A percentile compares a stretch with the other conserved stretches of the same genome.
phyloP scores from a whole-genome alignment of 495 filamentous ascomycete species.

The Lindgomyces ingoldianus region DNA sequence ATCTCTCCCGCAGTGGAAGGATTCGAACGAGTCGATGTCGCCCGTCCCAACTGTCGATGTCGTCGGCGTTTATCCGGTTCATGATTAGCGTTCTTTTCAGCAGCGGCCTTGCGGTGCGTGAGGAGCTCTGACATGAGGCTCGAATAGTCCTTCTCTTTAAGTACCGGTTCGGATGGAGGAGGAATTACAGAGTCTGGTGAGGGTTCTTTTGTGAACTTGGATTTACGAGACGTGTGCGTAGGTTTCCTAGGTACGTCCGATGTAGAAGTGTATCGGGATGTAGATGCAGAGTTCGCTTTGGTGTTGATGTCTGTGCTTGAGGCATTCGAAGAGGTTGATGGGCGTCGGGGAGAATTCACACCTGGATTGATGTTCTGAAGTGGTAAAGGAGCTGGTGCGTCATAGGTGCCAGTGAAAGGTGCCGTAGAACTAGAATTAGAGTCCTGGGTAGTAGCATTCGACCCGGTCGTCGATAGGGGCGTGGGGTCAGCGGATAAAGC shows the following conservation, averaged over 20 bases:
- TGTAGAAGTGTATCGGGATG: not conserved
- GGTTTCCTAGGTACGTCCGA: not conserved
- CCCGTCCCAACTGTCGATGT: slow-evolving; percentile 30
- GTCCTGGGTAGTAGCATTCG: slow-evolving; percentile 2
- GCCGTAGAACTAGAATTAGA: slow-evolving; percentile 8
- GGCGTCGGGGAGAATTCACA: slow-evolving; percentile 35
- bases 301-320: slow-evolving; percentile 10
- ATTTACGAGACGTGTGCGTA: slow-evolving; percentile 9
- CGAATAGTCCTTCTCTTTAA: slow-evolving; percentile 19
- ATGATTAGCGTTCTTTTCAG: not conserved
- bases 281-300: slow-evolving; percentile 14
- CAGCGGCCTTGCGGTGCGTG: slow-evolving; percentile 24
- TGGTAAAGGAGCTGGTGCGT: slow-evolving; percentile 19
- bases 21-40: slow-evolving; percentile 22
- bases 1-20: slow-evolving; percentile 24
- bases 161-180: not conserved
- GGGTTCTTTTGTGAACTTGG: not conserved
- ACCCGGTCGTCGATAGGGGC: slow-evolving; percentile 6
- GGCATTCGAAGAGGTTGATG: slow-evolving; percentile 25
- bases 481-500: slow-evolving; percentile 5
- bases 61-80: slow-evolving; percentile 15
- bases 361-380: slow-evolving; percentile 35
- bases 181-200: slow-evolving; percentile 24
- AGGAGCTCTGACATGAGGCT: slow-evolving; percentile 15
- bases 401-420: not conserved